Base-by-base conservation (phyloP, 495 filamentous ascomycete genomes). In the Penicillium salamii region DNA sequence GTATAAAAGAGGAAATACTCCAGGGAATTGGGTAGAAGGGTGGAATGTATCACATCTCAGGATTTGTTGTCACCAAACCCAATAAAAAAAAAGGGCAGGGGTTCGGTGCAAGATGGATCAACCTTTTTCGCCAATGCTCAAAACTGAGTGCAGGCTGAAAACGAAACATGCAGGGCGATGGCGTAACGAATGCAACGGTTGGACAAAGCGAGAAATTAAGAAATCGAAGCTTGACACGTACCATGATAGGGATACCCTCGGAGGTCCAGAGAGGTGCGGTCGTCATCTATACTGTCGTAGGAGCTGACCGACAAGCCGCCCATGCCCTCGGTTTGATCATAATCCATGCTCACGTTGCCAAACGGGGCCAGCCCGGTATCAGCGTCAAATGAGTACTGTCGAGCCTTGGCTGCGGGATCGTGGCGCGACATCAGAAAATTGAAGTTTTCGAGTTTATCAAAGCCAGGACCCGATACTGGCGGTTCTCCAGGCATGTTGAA, bases 301-400 rank as follows among this genome's bases (percentile, higher is more conserved):
- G 72, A 76, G 55, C 72, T 76, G 59, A 76, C 72, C 13, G 72
- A 76, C 11, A 76, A 52, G 15, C 72, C 72, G 33, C 72, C 72
- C 64, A 74, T 66, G 41, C 72, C 72, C 49, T 76, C 72, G 3
- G 72, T 74, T 37, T 72, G 72, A 47, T 76, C 72, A 52, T 73
- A 74, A 46, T 74, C 66, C 66, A 74, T 71, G 47, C 64, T 69
- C 53, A 69, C 49, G 39, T 66, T 70, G 46, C 59, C 45, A 38
- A 68, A 64, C 37, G 69, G 61, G 49, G 65, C 63, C 59, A 72
- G 60, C 52, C 63, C 65, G 19, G 66, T 55, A 39, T 76, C 72
- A 20, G 68, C 57, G 49, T 74, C 71, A 46, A 76, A 71, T 1
- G 72, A 74, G 44, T 75, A 73, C 20, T 73, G 72, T 29, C 72